phyloP scores from a whole-genome alignment of 2,329 filamentous ascomycete species.

The Ramularia endophylla region DNA sequence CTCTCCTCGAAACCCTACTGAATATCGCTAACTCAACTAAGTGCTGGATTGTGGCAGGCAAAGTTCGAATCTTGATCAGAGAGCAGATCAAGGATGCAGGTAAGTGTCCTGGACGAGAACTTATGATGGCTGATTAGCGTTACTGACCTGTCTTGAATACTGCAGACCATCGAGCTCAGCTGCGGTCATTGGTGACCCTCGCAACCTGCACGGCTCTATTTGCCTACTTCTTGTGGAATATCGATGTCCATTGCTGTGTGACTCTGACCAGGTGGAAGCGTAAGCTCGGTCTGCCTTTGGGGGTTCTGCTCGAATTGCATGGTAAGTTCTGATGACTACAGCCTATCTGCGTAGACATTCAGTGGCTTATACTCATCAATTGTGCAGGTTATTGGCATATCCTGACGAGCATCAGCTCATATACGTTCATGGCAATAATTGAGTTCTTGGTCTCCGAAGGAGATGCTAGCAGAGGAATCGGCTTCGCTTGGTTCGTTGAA shows the following conservation, averaged over 20 bases:
- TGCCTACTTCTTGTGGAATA: conserved; percentile 69
- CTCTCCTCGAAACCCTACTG: too few species aligned
- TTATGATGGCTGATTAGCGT: too few species aligned
- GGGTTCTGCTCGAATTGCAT: conserved; percentile 64
- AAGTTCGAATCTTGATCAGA: conserved; percentile 15
- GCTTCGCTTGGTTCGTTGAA: conserved; percentile 23
- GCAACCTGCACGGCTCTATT: conserved; percentile 13
- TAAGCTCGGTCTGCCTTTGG: conserved; percentile 68
- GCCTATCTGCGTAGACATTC: too few species aligned
- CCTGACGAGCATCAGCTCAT: conserved; percentile 53
- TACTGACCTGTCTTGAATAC: too few species aligned
- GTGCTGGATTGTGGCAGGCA: conserved; percentile 15
- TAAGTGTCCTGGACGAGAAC: too few species aligned
- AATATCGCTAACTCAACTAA: too few species aligned
- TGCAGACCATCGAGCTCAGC: conserved; percentile 14
- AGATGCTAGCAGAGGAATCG: conserved; percentile 10
- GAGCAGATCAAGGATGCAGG: conserved; percentile 12
- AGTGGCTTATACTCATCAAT: too few species aligned
- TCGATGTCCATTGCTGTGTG: conserved; percentile 73
- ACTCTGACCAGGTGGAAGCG: conserved; percentile 61
- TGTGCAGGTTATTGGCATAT: conserved; percentile 75
- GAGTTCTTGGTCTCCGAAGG: conserved; percentile 19
- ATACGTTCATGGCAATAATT: conserved; percentile 24
- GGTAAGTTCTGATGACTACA: too few species aligned
- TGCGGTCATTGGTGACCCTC: conserved; percentile 38